Evolutionary conservation across 2,329 filamentous ascomycete species (phyloP), one percentile per base, ranked within the genome.

Genomic region (Fusarium domesticum): DNA sequence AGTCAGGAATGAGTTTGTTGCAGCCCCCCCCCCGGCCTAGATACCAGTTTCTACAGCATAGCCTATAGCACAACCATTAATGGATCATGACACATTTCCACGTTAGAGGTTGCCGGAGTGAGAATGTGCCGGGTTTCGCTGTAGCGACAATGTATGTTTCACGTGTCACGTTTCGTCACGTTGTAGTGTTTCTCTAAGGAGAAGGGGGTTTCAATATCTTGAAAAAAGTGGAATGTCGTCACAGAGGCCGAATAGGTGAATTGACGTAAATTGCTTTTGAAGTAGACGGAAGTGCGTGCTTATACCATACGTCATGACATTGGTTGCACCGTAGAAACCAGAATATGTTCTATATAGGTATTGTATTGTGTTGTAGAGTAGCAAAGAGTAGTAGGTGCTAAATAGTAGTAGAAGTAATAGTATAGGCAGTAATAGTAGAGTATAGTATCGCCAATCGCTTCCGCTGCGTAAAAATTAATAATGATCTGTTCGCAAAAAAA

Each of bases 301-400:
- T n/a, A n/a, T n/a, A n/a, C n/a, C n/a, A n/a, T n/a, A n/a, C n/a
- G n/a, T n/a, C n/a, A n/a, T n/a, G n/a, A n/a, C n/a, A n/a, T n/a
- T n/a, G n/a, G n/a, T n/a, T n/a, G n/a, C n/a, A n/a, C n/a, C n/a
- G n/a, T n/a, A n/a, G n/a, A n/a, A n/a, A n/a, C n/a, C n/a, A n/a
- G n/a, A n/a, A n/a, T n/a, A n/a, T n/a, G n/a, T n/a, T n/a, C n/a
- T n/a, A n/a, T n/a, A n/a, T n/a, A n/a, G n/a, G n/a, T 58, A 56
- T 55, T 53, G 47, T 57, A 50, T 42, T 46, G 43, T 51, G 42
- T 48, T 51, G 47, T 23, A 33, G 34, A 53, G 53, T 53, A 51
- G 43, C 42, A 57, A 58, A 17, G 42, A 45, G 42, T 43, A 45
- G 45, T 50, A 37, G 37, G 34, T 40, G 47, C 50, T 43, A 55